These are phyloP conservation scores for Vachellia collinsii DNA, from an alignment of 306 rosid genomes.

Conservation along the genomic window DNA sequence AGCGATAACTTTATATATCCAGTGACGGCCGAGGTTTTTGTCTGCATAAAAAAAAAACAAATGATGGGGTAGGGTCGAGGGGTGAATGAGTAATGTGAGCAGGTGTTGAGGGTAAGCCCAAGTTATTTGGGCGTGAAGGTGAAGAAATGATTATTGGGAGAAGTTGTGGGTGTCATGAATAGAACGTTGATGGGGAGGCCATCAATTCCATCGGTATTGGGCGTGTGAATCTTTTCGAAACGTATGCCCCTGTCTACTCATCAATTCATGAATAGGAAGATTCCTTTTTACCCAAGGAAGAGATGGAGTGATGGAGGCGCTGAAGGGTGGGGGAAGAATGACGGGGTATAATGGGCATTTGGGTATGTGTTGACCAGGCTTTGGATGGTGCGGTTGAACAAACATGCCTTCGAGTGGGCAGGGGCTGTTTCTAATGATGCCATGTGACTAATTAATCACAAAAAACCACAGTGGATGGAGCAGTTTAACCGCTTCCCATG, in stretches of 20 bases:
- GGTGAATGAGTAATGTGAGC: slow-evolving; percentile 27
- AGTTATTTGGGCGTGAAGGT: slow-evolving; percentile 1
- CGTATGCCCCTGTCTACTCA: not conserved
- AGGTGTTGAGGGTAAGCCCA: not conserved
- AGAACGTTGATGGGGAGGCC: not conserved
- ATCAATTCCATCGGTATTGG: not conserved
- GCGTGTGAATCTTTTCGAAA: not conserved
- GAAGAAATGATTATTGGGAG: not conserved
- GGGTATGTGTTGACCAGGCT: not conserved
- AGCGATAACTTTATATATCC: too few species aligned
- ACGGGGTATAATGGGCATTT: not conserved
- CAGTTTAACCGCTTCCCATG: not conserved
- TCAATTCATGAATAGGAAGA: not conserved
- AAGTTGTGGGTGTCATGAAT: not conserved
- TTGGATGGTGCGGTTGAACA: not conserved
- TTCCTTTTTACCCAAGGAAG: not conserved
- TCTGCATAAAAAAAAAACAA: too few species aligned
- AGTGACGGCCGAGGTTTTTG: too few species aligned
- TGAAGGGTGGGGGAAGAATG: not conserved
- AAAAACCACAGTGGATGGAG: not conserved
- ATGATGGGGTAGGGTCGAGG: not conserved
- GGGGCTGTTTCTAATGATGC: not conserved
- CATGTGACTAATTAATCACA: not conserved
- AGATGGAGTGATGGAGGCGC: too few species aligned
- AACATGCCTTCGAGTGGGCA: not conserved